A percentile compares a stretch with the other conserved stretches of the same genome.
Evolutionary conservation across 1,284 basidiomycete genomes (phyloP).

Genomic region (Sporisorium reilianum): DNA sequence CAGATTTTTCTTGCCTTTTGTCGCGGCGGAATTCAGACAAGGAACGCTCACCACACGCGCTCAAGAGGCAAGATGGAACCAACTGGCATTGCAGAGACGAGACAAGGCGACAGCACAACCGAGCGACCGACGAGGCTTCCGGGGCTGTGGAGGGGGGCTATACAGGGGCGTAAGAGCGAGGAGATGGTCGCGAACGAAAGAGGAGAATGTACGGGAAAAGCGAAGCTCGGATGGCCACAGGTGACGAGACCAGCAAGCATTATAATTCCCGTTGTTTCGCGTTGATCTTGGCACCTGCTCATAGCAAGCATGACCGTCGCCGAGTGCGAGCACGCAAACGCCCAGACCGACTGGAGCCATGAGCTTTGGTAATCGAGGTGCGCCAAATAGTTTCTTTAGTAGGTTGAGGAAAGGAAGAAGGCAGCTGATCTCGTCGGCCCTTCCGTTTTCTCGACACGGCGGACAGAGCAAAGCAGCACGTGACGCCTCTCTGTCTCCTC

Average conservation of each 20-base stretch:
- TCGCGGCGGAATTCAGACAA: not conserved
- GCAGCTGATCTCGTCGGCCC: constrained; percentile 1
- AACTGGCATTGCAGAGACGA: not conserved
- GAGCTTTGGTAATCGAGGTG: constrained; percentile 54
- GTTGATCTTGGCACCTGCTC: constrained; percentile 45
- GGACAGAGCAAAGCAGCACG: no score
- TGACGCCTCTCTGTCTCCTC: constrained; percentile 5
- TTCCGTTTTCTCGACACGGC: not conserved
- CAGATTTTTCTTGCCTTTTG: not conserved
- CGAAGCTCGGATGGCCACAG: constrained; percentile 49
- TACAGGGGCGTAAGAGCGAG: no score
- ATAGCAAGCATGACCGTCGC: constrained; percentile 47
- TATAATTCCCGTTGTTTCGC: constrained; percentile 43
- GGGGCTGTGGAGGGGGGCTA: no score
- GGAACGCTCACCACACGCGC: no score
- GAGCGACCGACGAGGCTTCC: not conserved
- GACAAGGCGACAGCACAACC: not conserved
- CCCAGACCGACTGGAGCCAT: constrained; percentile 38
- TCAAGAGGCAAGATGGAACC: not conserved
- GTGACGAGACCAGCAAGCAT: constrained; percentile 45
- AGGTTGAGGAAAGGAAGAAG: constrained; percentile 48
- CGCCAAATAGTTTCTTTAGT: constrained; percentile 47
- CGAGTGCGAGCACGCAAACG: constrained; percentile 48
- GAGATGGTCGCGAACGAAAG: not conserved
- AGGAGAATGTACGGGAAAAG: constrained; percentile 50